Base-by-base conservation (phyloP, 192 early-diverging fungal genomes). In the Phlyctochytrium planicorne region DNA sequence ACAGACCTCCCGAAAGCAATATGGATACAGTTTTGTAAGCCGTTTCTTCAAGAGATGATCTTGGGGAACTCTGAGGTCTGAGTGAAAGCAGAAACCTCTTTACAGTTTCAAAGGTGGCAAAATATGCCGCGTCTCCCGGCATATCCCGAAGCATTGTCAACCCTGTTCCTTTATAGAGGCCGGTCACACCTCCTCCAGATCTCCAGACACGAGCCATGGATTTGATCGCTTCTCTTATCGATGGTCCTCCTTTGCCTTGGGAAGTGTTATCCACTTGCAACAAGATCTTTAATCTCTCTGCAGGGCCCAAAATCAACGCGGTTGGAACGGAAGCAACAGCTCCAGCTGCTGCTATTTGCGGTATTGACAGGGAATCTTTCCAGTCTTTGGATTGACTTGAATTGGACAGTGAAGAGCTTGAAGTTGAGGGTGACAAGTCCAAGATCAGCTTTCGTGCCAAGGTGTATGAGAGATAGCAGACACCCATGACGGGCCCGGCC, bases 321-420 rank as follows among this genome's bases (percentile, higher is more conserved):
- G 92, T 93, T n/a, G 96, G 96, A 32, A 93, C 82, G 56, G 96
- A 91, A 2, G 93, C 94, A 79, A 94, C 90, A 27, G 87, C 89
- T 61, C 96, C 96, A 47, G 93, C 92, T 72, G 89, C 82, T 16
- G 61, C 65, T 24, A 47, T 88, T 30, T 71, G 63, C 16, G 62
- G 69, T 34, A 71, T 87, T 86, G 71, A 84, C 78, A 63, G 84
- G 68, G 71, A 88, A 82, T 66, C 88, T 29, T 16, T 35, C 2
- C 35, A 59, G 31, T 52, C 23, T 62, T 34, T 25, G 53, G 63
- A 53, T 72, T 68, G 30, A 24, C 20, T 29, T n/a, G n/a, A n/a
- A n/a, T n/a, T n/a, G n/a, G n/a, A n/a, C 20, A 14, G 40, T 14
- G 20, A 6, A 6, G 40, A 14, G 20, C 6, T 20, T 6, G 40